Base-by-base conservation (phyloP, 352 stramenopile genomes). In the Phytophthora citrophthora region DNA sequence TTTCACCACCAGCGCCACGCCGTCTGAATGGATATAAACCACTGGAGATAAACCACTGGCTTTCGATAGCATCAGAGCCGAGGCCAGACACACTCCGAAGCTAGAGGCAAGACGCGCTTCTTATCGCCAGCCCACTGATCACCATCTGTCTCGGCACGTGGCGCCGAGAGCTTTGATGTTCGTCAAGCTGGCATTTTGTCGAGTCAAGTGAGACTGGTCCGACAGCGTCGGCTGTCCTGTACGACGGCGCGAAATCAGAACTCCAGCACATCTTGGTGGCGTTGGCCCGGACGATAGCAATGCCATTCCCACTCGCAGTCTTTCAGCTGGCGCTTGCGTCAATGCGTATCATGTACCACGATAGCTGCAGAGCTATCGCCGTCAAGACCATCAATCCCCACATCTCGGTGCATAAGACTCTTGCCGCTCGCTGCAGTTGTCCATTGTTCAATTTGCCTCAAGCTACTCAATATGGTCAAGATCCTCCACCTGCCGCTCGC, bases 401-500 rank as follows among this genome's bases (percentile, higher is more conserved):
- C 54, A 51, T 54, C 46, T 49, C 53, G 26, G 52, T 51, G 60
- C 45, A 57, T 54, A 44, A 20, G n/a, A 24, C 15, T 57, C 52
- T 38, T 52, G 32, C 20, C 20, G 23, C 27, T 60, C 49, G 24
- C 11, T 32, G 50, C 45, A 50, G 18, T 51, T 29, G 57, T 32
- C 48, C 68, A 76, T 66, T 73, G 57, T 61, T 4, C 68, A 68
- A 76, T 73, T 76, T 63, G 55, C 54, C 27, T 38, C 16, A 7
- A 48, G 23, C 49, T 7, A 29, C 56, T 26, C 44, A 65, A 12
- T 43, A 72, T 74, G 69, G 47, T 59, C 49, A 72, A 68, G 54
- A 48, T 65, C 23, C 40, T 56, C 40, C 60, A 48, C 36, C 43
- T 49, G 8, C 38, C 46, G 1, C 9, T 73, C 27, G 54, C 64